Conservation (phyloP, 1,139 yeast genomes). For the Scheffersomyces lignicola region DNA sequence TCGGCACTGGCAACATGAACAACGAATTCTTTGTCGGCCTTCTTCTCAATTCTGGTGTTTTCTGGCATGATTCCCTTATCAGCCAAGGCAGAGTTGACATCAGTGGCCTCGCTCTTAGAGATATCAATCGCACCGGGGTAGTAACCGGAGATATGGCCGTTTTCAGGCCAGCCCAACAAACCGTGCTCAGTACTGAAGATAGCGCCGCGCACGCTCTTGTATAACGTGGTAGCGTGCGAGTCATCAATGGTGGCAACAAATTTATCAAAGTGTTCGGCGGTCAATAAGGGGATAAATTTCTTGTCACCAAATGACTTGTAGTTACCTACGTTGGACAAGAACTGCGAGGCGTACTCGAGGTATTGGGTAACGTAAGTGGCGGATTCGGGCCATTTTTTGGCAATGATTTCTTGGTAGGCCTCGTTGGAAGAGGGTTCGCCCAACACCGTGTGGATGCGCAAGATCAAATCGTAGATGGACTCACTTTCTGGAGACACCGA, state of each 20-base stretch:
- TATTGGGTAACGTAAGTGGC: constrained; percentile 44
- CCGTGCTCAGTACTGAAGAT: constrained; percentile 52
- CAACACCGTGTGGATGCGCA: constrained; percentile 53
- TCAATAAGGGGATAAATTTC: constrained; percentile 72
- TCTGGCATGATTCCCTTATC: constrained; percentile 72
- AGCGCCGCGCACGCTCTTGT: constrained; percentile 43
- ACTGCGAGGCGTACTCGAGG: constrained; percentile 79
- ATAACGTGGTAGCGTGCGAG: constrained; percentile 36
- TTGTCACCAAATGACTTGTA: constrained; percentile 88
- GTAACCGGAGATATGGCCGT: constrained; percentile 74
- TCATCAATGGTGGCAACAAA: constrained; percentile 45
- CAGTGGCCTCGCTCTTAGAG: constrained; percentile 62
- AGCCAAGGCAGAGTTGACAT: constrained; percentile 64
- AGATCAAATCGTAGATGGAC: constrained; percentile 64
- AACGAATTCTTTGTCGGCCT: constrained; percentile 41
- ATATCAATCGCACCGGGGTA: constrained; percentile 55
- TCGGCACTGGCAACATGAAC: constrained; percentile 65
- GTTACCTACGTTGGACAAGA: constrained; percentile 79
- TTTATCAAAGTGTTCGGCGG: constrained; percentile 46
- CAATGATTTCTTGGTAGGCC: constrained; percentile 38
- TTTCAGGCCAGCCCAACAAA: constrained; percentile 75
- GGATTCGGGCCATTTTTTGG: constrained; percentile 21
- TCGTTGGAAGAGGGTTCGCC: constrained; percentile 44
- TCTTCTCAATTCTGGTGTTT: constrained; percentile 70
- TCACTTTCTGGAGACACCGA: constrained; percentile 88